A percentile compares a stretch with the other conserved stretches of the same genome.
Evolutionary conservation across 441 rosid genomes (phyloP).

Genomic region (Brassica balearica): DNA sequence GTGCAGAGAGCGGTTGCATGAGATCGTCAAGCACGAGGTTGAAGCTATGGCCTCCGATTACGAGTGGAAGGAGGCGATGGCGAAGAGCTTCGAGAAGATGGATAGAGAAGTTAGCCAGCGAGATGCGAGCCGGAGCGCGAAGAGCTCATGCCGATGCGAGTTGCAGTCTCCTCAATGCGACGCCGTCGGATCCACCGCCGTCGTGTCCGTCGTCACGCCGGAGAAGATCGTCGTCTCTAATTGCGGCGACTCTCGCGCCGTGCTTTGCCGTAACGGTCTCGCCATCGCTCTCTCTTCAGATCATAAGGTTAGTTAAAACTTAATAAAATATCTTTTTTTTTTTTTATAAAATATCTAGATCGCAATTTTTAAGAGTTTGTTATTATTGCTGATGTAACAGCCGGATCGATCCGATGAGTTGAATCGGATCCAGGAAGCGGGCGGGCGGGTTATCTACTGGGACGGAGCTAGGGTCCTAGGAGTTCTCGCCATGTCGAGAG

Average conservation of each 20-base stretch:
- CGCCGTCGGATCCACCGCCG: conserved; percentile 95
- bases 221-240: conserved; percentile 76
- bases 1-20: conserved; percentile 81
- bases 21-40: conserved; percentile 67
- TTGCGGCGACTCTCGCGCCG: conserved; percentile 94
- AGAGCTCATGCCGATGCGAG: conserved; percentile 71
- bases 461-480: conserved; percentile 90
- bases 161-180: conserved; percentile 84
- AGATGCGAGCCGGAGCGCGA: conserved; percentile 30
- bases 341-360: neutral
- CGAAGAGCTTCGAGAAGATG: conserved; percentile 64
- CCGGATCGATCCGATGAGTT: conserved; percentile 96
- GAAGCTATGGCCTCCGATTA: conserved; percentile 39
- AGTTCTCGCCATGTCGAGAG: conserved; percentile 96
- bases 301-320: conserved; percentile 64
- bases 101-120: conserved; percentile 64
- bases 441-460: conserved; percentile 95
- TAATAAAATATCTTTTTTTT: too few species aligned
- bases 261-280: conserved; percentile 78
- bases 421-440: conserved; percentile 71
- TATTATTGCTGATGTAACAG: conserved; percentile 41
- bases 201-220: conserved; percentile 73
- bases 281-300: conserved; percentile 79
- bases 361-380: conserved; percentile 5
- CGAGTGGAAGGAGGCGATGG: conserved; percentile 74